Evolutionary conservation across 352 stramenopile genomes (phyloP), one percentile per base, ranked within the genome.

Genomic region (Globisporangium okanoganense): DNA sequence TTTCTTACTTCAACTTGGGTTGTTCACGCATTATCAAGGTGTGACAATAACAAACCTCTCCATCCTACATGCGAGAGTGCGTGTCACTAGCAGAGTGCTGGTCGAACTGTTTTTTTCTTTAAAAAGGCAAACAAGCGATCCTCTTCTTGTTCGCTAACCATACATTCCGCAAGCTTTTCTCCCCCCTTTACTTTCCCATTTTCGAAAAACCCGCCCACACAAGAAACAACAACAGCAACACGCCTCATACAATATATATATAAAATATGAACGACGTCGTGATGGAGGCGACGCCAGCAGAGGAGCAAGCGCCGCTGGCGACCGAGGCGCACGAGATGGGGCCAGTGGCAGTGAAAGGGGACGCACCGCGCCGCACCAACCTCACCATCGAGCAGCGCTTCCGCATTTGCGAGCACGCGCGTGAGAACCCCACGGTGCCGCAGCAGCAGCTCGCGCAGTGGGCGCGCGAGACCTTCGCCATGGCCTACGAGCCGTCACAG

Each of bases 331-430:
- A 33, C 29, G 31, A 41, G 9, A 48, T 52, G 27, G 36, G 20
- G 29, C 14, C 29, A 3, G 24, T 20, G 0, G 24, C 13, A 14
- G 50, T 22, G n/a, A n/a, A n/a, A n/a, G n/a, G n/a, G 29, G 50
- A 25, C 35, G 3, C 29, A 6, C 59, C 35, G 27, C 61, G 61
- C 12, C 53, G 48, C 48, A 35, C 13, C 25, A 94, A 94, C 72
- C 77, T 94, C 38, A 94, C 84, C 62, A 80, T 90, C 65, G 79
- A 90, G 62, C 84, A 94, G 70, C 90, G 90, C 71, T 82, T 80
- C 0, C 65, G 85, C 40, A 92, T 94, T 66, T 94, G 84, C 57
- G 66, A 90, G 41, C 80, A 90, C 57, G 72, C 76, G 57, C 78
- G 79, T 64, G 78, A 80, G 64, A 78, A 87, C 64, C 84, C 84